These are phyloP conservation scores for Iris macrosiphon DNA, from an alignment of 106 monocot genomes.

Conservation along the genomic window DNA sequence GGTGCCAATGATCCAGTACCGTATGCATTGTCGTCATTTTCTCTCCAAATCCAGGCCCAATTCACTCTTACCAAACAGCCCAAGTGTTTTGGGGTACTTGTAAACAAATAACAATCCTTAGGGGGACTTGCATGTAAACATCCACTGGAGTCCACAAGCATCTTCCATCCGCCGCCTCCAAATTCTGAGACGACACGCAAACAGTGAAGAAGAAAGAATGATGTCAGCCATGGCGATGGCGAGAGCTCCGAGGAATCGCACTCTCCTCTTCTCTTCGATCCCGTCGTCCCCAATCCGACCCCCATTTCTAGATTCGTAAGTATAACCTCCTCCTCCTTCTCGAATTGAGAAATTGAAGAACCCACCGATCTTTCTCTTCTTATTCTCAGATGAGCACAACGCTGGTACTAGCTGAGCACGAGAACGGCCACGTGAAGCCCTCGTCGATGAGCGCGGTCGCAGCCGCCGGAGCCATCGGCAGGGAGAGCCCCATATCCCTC, in stretches of 20 bases:
- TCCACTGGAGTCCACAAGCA: too few relatives aligned
- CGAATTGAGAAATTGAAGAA: too few relatives aligned
- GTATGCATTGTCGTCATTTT: too few relatives aligned
- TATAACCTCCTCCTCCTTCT: neutral
- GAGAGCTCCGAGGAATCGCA: conserved; percentile 28
- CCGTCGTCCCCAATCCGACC: neutral
- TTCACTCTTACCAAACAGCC: too few relatives aligned
- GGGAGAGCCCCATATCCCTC: conserved; percentile 70
- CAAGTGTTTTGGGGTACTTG: too few relatives aligned
- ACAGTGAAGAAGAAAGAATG: neutral
- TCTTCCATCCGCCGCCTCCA: too few relatives aligned
- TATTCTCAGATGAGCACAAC: conserved; percentile 82
- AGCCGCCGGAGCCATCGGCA: conserved; percentile 57
- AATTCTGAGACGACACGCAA: too few relatives aligned
- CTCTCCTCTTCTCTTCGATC: conserved; percentile 11
- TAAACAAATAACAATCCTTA: too few relatives aligned
- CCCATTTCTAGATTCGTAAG: conserved; percentile 50
- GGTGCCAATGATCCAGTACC: too few relatives aligned
- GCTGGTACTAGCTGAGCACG: conserved; percentile 87
- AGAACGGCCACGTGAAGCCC: conserved; percentile 72
- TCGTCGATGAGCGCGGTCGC: conserved; percentile 82
- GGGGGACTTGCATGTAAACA: too few relatives aligned
- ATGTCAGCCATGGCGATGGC: conserved; percentile 33
- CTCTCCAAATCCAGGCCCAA: too few relatives aligned
- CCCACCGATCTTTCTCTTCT: too few relatives aligned